A percentile compares a stretch with the other conserved stretches of the same genome.
phyloP scores from a whole-genome alignment of 1,139 yeast species.

The Diutina catenulata region DNA sequence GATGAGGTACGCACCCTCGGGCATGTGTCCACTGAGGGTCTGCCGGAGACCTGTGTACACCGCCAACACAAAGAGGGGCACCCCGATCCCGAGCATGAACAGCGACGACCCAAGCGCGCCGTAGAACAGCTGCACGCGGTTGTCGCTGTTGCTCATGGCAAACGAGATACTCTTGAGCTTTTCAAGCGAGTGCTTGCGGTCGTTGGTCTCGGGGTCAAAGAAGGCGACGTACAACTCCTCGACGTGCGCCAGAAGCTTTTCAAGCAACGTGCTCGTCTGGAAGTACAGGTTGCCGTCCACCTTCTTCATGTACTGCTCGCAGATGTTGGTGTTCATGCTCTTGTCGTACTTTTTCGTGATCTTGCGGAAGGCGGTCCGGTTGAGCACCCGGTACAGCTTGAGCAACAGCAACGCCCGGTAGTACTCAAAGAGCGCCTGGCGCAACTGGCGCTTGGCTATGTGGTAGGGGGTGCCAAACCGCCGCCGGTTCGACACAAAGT shows the following conservation, averaged over 20 bases:
- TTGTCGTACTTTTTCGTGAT: slow-evolving; percentile 87
- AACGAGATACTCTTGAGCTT: slow-evolving; percentile 45
- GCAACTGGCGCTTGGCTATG: slow-evolving; percentile 64
- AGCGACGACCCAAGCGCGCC: slow-evolving; percentile 47
- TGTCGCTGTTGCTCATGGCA: slow-evolving; percentile 23
- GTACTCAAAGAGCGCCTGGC: slow-evolving; percentile 66
- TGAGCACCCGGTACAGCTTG: slow-evolving; percentile 63
- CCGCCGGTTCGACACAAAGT: not conserved
- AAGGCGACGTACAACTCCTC: slow-evolving; percentile 59
- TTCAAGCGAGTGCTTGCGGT: slow-evolving; percentile 64
- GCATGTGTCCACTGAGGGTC: slow-evolving; percentile 24
- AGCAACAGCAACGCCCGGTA: slow-evolving; percentile 72
- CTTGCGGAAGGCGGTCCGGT: slow-evolving; percentile 81
- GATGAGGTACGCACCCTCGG: slow-evolving; percentile 47
- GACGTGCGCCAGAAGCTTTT: slow-evolving; percentile 45
- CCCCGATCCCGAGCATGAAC: slow-evolving; percentile 51
- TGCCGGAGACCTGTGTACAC: slow-evolving; percentile 37
- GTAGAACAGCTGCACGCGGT: slow-evolving; percentile 23
- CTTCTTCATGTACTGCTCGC: slow-evolving; percentile 46
- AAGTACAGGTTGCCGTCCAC: slow-evolving; percentile 45
- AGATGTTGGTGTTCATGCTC: slow-evolving; percentile 37
- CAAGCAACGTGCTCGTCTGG: slow-evolving; percentile 53
- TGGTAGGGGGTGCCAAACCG: slow-evolving; percentile 20
- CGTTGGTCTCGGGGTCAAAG: slow-evolving; percentile 54
- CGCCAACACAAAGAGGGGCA: slow-evolving; percentile 50